Conservation (phyloP, 495 filamentous ascomycete species). For the Penicillium coffeae region DNA sequence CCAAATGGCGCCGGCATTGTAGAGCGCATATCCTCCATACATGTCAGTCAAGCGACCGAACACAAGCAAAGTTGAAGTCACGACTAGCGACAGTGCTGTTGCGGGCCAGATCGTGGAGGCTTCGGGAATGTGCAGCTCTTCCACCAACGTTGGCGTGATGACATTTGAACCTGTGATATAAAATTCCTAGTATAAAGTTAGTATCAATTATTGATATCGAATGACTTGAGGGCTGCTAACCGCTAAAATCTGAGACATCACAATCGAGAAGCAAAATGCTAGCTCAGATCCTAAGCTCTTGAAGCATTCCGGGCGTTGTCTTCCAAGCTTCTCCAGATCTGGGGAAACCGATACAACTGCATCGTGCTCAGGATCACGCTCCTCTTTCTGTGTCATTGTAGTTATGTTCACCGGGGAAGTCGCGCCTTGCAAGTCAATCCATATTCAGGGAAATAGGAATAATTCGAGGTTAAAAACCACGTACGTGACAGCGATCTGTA, state of each 20-base stretch:
- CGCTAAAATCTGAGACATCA: constrained; percentile 70
- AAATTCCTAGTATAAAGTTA: constrained; percentile 53
- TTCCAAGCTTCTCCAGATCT: constrained; percentile 61
- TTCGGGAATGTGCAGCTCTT: constrained; percentile 60
- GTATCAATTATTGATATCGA: neutral
- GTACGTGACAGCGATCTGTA: neutral
- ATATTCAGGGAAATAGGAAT: neutral
- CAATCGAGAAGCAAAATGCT: constrained; percentile 67
- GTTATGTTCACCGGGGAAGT: no score
- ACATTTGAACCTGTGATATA: constrained; percentile 86
- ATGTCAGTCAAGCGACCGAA: constrained; percentile 75
- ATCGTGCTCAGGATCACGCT: neutral
- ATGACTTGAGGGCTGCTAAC: constrained; percentile 30
- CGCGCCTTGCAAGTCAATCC: constrained; percentile 1
- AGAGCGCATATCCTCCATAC: constrained; percentile 71
- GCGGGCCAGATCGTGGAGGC: constrained; percentile 74
- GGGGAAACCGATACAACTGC: neutral
- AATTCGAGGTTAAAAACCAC: neutral
- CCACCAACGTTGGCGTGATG: constrained; percentile 64
- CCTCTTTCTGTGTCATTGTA: no score
- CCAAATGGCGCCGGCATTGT: constrained; percentile 66
- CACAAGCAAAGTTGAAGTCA: constrained; percentile 69
- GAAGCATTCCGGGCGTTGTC: constrained; percentile 67
- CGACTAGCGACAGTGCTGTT: constrained; percentile 69
- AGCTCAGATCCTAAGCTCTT: constrained; percentile 56